Evolutionary conservation across 1,284 basidiomycete species (phyloP).

Genomic region (Cryptococcus wingfieldii): DNA sequence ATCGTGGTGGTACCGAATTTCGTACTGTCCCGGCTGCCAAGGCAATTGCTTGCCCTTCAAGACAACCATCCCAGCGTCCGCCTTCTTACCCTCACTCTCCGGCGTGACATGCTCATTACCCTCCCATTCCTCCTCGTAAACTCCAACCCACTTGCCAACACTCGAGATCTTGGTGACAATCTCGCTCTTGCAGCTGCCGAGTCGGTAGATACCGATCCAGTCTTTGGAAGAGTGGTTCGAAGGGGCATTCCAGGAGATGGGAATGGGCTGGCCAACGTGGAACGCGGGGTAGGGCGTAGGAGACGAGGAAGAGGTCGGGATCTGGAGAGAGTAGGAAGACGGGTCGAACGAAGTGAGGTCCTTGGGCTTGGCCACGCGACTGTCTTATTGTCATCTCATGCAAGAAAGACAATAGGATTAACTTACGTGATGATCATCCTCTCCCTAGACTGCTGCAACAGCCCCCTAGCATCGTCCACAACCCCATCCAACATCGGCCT

Average conservation of each 20-base stretch:
- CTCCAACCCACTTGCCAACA: conserved; percentile 86
- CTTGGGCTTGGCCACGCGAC: conserved; percentile 63
- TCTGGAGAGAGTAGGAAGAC: conserved; percentile 67
- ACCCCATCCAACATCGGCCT: conserved; percentile 68
- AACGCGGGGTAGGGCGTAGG: conserved; percentile 55
- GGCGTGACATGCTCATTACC: conserved; percentile 69
- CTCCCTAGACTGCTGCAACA: conserved; percentile 87
- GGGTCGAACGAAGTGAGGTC: conserved; percentile 75
- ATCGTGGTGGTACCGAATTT: conserved; percentile 77
- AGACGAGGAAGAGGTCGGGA: conserved; percentile 51
- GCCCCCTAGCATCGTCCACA: conserved; percentile 83
- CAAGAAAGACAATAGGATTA: not conserved
- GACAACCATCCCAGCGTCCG: conserved; percentile 59
- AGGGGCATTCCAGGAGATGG: conserved; percentile 81
- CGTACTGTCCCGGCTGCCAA: conserved; percentile 81
- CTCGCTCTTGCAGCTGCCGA: conserved; percentile 77
- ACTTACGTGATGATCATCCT: conserved; percentile 79
- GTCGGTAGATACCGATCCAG: conserved; percentile 94
- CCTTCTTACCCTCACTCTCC: conserved; percentile 47
- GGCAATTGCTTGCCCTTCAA: conserved; percentile 77
- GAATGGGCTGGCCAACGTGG: conserved; percentile 87
- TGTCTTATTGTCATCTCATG: conserved; percentile 39
- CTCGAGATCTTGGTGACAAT: conserved; percentile 82
- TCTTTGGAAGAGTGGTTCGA: conserved; percentile 83
- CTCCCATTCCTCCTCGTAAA: conserved; percentile 88